Conservation (phyloP, 2,329 filamentous ascomycete genomes). For the Trichoderma harzianum region DNA sequence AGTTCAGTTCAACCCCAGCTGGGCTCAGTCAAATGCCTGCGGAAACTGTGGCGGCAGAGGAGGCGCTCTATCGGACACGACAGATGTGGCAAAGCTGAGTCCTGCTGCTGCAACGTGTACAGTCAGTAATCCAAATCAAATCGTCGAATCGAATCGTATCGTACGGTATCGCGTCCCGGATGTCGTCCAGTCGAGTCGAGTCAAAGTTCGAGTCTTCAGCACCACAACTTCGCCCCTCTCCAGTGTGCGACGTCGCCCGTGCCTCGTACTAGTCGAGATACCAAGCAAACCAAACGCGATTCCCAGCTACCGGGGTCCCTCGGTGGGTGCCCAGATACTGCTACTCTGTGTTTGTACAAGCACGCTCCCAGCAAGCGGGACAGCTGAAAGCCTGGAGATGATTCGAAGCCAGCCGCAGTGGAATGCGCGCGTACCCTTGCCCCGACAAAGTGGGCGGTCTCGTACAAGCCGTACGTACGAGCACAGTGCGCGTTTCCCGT, state of each 20-base stretch:
- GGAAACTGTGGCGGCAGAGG: constrained; percentile 11
- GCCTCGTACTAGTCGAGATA: not conserved
- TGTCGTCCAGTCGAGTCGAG: not conserved
- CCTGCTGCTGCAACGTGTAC: not conserved
- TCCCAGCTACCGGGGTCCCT: not conserved
- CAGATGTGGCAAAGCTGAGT: constrained; percentile 16
- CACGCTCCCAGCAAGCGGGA: constrained; percentile 1
- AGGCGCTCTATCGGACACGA: constrained; percentile 15
- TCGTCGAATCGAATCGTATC: not conserved
- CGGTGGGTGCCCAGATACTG: constrained; percentile 13
- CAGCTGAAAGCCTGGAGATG: constrained; percentile 19
- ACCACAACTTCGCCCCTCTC: not conserved
- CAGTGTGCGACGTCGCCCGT: not conserved
- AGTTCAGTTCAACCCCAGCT: not conserved
- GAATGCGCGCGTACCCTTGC: not conserved
- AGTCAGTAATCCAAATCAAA: not conserved
- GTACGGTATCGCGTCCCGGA: not conserved
- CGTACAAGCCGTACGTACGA: not conserved
- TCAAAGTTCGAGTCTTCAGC: not conserved
- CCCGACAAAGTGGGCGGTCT: not conserved
- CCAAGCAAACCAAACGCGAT: not conserved
- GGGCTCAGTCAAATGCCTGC: constrained; percentile 1
- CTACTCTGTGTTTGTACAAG: constrained; percentile 9
- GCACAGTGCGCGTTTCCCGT: not conserved
- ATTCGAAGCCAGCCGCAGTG: constrained; percentile 17